Base-by-base conservation (phyloP, 2,329 filamentous ascomycete genomes). In the Pseudodiploospora longispora region DNA sequence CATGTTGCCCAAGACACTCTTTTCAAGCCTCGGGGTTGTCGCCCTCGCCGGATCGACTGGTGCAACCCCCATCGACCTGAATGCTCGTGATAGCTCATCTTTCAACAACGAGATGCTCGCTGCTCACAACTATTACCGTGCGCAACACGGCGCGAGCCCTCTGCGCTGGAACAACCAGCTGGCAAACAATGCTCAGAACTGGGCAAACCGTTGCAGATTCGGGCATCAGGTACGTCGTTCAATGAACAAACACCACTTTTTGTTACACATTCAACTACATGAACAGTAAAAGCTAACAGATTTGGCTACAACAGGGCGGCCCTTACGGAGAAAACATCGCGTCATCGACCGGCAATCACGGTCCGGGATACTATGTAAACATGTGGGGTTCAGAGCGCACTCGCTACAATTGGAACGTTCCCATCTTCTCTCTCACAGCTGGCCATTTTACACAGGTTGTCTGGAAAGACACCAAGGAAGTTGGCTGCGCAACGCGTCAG, bases 121-220 rank as follows among this genome's bases (percentile, higher is more conserved):
- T 56, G 78, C 84, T 59, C 88, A 95, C 78, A 95, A 95, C 67
- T 58, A 82, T 41, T 86, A 89, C 68, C 87, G 89, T 50, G 66
- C 73, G 58, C 90, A 89, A 69, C 87, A 95, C 73, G 82, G 81
- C 9, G 79, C 80, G 36, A 59, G 65, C 10, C 72, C 70, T 33
- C 56, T 94, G 36, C 60, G 58, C 37, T 95, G 85, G 83, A 72
- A 80, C 54, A 58, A 68, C 5, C 64, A 66, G 36, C 74, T 85
- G 44, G 81, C 78, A 46, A 59, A 59, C 47, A 83, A 75, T 49
- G 86, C 87, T 36, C 53, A 69, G 37, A 62, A 66, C 41, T 76
- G 82, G 44, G 86, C 85, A 43, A 55, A 71, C 30, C 72, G 61
- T 30, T 90, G 87, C 64, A 68, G 73, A 34, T 88, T 87, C 53